These are phyloP conservation scores for Zygosaccharomyces rouxii DNA, from an alignment of 805 yeast species.

Conservation along the genomic window DNA sequence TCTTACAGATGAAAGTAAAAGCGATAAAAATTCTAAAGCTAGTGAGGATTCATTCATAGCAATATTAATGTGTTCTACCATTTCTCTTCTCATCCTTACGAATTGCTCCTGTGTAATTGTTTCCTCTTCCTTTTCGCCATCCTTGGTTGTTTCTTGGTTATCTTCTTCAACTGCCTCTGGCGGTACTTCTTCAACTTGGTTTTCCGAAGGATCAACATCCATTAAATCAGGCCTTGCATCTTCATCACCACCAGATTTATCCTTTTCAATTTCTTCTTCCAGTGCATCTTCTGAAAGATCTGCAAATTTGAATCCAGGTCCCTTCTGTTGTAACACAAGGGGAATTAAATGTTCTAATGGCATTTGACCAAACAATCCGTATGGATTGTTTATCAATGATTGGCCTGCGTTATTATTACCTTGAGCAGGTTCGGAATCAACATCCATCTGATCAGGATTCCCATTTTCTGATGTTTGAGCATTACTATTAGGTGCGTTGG, in stretches of 20 bases:
- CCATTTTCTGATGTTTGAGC: slow-evolving; percentile 7
- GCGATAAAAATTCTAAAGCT: slow-evolving; percentile 80
- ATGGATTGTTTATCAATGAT: slow-evolving; percentile 30
- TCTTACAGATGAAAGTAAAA: slow-evolving; percentile 70
- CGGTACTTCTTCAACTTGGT: slow-evolving; percentile 8
- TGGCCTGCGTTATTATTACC: slow-evolving; percentile 1
- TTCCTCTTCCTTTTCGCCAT: slow-evolving; percentile 15
- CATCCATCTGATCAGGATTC: slow-evolving; percentile 7
- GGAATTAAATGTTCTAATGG: slow-evolving; percentile 55
- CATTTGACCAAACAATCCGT: slow-evolving; percentile 35
- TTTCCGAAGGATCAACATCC: slow-evolving; percentile 7
- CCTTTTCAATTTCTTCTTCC: slow-evolving; percentile 39
- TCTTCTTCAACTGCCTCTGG: slow-evolving; percentile 4
- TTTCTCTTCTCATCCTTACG: slow-evolving; percentile 47
- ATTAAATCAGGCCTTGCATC: slow-evolving; percentile 12
- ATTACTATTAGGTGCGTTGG: slow-evolving; percentile 4
- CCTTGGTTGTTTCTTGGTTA: slow-evolving; percentile 11
- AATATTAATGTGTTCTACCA: slow-evolving; percentile 48
- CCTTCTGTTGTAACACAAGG: slow-evolving; percentile 50
- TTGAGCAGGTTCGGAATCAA: slow-evolving; percentile 1
- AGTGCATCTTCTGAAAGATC: slow-evolving; percentile 53
- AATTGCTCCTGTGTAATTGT: slow-evolving; percentile 38
- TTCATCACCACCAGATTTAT: slow-evolving; percentile 4
- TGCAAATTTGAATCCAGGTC: slow-evolving; percentile 43
- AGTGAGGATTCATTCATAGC: slow-evolving; percentile 89